Evolutionary conservation across 768 basidiomycete genomes (phyloP), one percentile per base, ranked within the genome.

Genomic region (Leccinum barrowsii): DNA sequence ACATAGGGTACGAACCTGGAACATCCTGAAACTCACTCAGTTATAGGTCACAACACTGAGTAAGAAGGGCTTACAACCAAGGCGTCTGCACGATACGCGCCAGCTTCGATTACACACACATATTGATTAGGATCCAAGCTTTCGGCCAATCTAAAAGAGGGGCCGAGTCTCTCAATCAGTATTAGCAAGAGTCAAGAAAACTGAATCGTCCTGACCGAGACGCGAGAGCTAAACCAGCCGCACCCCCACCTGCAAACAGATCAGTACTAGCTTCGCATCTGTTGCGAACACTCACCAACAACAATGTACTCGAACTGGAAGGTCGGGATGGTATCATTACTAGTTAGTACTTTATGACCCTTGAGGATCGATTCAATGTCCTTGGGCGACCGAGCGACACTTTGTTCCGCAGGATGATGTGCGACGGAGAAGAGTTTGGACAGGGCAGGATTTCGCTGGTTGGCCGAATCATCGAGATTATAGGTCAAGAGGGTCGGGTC

Each of bases 61-160:
- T 46, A 5, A 37, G 17, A 12, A 42, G 21, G 40, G 50, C 64
- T 59, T 44, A 65, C 64, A 21, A 66, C n/a, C 35, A 54, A 44
- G 12, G 57, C 47, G 19, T 57, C 58, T 32, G 57, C 54, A 42
- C 26, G 61, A 32, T 59, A 63, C 28, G 8, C 24, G 11, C 62
- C 62, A 15, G 62, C 64, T 51, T 65, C 64, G 15, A 65, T 62
- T 12, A 66, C 64, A 17, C 64, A 63, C 42, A 66, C 57, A n/a
- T 52, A 57, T 59, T 65, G 53, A 4, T 51, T 54, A 24, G 61
- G 47, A 15, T 48, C 6, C 57, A 66, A 55, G 35, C 42, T 17
- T 51, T 57, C 61, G 10, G 64, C 60, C 21, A 66, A 37, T 44
- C 65, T 65, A 30, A 52, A 19, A 17, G 17, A 30, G 32, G 19